Base-by-base conservation (phyloP, 1,139 yeast genomes). In the Pichia cactophila region DNA sequence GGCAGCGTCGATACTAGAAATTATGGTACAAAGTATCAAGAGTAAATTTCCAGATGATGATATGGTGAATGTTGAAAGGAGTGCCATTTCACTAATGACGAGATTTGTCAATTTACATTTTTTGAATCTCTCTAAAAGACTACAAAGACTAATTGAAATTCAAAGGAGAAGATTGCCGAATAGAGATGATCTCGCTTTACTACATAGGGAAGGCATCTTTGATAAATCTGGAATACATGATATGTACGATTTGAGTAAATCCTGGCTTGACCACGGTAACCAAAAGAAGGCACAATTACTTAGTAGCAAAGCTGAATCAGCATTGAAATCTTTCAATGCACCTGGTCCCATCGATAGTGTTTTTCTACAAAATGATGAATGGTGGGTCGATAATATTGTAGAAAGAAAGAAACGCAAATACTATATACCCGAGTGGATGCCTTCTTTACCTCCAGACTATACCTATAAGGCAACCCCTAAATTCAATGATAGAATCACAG, bases 371-470 rank as follows among this genome's bases (percentile, higher is more conserved):
- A 77, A 80, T 51, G 71, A 14, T 69, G 75, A 31, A 61, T 66
- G 42, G 40, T 54, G 57, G 57, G 46, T 50, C 10, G 54, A 54
- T 43, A 43, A 47, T 10, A 17, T 54, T n/a, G 42, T 50, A 35
- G 43, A 35, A 23, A 44, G 57, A 16, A 50, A 50, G 17, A 48
- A 47, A 26, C 66, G 72, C 40, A 81, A 80, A n/a, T 61, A 63
- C 2, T 79, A 81, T 56, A 74, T 86, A 5, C 95, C 95, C 0
- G 60, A 69, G 5, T 88, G 88, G 80, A 69, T 90, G 60, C 97
- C 97, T 0, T 81, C 80, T 26, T 72, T 89, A 38, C 97, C 97
- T 1, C 96, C 97, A 0, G 96, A 87, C 60, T 94, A 89, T 65
- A 90, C 97, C 0, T 90, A 84, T 62, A 81, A 80, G 65, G 75